phyloP scores from a whole-genome alignment of 140 eudicot genomes.

The Stevia rebaudiana region DNA sequence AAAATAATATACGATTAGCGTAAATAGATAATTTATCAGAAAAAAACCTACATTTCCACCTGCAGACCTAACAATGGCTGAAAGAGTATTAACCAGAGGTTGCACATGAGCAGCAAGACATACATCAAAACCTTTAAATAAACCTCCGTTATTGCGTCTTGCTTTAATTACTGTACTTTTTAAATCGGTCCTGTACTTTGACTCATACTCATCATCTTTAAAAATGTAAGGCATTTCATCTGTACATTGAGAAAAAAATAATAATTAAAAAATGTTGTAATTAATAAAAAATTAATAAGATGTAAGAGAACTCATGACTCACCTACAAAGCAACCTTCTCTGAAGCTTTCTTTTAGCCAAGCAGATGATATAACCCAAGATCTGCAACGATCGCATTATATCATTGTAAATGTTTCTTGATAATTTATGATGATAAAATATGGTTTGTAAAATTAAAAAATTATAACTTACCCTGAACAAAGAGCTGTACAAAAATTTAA shows the following conservation, averaged over 20 bases:
- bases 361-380: constrained; percentile 81
- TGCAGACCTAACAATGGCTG: constrained; percentile 66
- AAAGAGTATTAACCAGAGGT: constrained; percentile 55
- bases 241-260: constrained; percentile 24
- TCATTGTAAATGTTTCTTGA: constrained; percentile 1
- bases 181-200: constrained; percentile 52
- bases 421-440: background rate
- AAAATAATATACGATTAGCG: background rate
- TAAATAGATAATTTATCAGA: background rate
- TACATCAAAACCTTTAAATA: constrained; percentile 64
- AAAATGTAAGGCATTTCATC: constrained; percentile 68
- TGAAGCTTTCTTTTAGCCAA: constrained; percentile 86
- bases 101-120: constrained; percentile 67
- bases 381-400: constrained; percentile 31
- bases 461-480: constrained; percentile 72
- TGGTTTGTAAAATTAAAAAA: background rate
- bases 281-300: background rate
- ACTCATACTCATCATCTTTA: constrained; percentile 57
- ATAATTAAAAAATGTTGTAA: background rate
- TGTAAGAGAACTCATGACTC: constrained; percentile 30
- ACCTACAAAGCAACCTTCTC: constrained; percentile 70
- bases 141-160: constrained; percentile 42
- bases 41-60: constrained; percentile 77
- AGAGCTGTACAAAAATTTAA: constrained; percentile 86
- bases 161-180: constrained; percentile 57